Evolutionary conservation across 2,329 filamentous ascomycete genomes (phyloP).

Genomic region (Pezicula neosporulosa): DNA sequence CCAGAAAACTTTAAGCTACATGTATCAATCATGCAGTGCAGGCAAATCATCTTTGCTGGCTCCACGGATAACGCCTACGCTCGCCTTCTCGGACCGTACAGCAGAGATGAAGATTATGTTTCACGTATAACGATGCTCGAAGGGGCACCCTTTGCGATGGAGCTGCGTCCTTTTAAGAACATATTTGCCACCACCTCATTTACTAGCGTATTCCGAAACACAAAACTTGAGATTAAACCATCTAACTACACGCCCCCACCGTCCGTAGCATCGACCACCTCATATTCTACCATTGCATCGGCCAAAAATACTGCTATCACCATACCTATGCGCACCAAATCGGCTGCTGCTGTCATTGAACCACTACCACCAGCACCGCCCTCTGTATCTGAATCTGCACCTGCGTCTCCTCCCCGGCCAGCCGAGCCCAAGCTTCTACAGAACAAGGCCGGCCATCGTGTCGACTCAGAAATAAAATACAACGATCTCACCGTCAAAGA

Average conservation of each 20-base stretch:
- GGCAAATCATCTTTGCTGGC: slow-evolving; percentile 34
- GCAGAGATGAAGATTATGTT: slow-evolving; percentile 17
- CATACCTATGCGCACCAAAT: no score
- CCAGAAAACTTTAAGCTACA: slow-evolving; percentile 28
- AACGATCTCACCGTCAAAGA: not conserved
- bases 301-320: no score
- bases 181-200: slow-evolving; percentile 21
- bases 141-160: slow-evolving; percentile 32
- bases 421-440: not conserved
- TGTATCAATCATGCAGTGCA: slow-evolving; percentile 34
- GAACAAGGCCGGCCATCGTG: not conserved
- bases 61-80: slow-evolving; percentile 38
- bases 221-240: slow-evolving; percentile 13
- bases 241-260: not conserved
- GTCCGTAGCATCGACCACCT: no score
- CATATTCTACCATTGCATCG: no score
- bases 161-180: slow-evolving; percentile 27
- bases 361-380: no score
- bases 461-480: not conserved
- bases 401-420: no score
- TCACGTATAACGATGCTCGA: slow-evolving; percentile 33
- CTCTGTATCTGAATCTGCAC: no score
- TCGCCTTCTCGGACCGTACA: slow-evolving; percentile 30
- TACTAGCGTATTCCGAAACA: slow-evolving; percentile 18
- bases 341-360: no score